phyloP scores from a whole-genome alignment of 129 eudicot species.

The Centella asiatica region DNA sequence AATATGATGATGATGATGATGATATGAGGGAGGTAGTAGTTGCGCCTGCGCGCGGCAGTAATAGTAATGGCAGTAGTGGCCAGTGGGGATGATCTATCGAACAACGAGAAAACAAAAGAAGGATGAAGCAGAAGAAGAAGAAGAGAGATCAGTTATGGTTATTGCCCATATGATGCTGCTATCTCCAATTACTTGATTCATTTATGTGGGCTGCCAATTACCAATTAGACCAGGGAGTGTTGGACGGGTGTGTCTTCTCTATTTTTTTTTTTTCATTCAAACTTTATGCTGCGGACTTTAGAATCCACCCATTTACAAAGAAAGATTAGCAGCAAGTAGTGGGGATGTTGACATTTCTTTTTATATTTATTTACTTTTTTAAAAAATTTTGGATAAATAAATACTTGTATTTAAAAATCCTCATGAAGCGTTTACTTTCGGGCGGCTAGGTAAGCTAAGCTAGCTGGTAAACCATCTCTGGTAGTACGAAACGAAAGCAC shows the following conservation, averaged over 20 bases:
- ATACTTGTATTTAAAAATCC: not conserved
- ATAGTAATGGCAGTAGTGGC: too few species aligned
- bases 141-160: too few species aligned
- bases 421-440: slow-evolving; percentile 17
- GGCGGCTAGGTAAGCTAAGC: slow-evolving; percentile 5
- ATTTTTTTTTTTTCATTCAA: not conserved
- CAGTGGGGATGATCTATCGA: too few species aligned
- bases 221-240: not conserved
- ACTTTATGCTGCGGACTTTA: slow-evolving; percentile 7
- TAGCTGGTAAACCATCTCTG: slow-evolving; percentile 13
- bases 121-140: too few species aligned
- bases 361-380: not conserved
- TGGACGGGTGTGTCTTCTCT: not conserved
- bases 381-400: not conserved
- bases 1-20: too few species aligned
- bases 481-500: not conserved
- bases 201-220: too few species aligned
- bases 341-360: slow-evolving; percentile 11
- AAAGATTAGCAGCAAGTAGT: not conserved
- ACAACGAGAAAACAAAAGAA: too few species aligned
- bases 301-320: not conserved
- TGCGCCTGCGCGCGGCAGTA: too few species aligned
- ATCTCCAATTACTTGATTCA: too few species aligned
- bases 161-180: too few species aligned
- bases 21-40: too few species aligned